A percentile compares a stretch with the other conserved stretches of the same genome.
Conservation (phyloP, 768 basidiomycete species). For the Paxillus rubicundulus region DNA sequence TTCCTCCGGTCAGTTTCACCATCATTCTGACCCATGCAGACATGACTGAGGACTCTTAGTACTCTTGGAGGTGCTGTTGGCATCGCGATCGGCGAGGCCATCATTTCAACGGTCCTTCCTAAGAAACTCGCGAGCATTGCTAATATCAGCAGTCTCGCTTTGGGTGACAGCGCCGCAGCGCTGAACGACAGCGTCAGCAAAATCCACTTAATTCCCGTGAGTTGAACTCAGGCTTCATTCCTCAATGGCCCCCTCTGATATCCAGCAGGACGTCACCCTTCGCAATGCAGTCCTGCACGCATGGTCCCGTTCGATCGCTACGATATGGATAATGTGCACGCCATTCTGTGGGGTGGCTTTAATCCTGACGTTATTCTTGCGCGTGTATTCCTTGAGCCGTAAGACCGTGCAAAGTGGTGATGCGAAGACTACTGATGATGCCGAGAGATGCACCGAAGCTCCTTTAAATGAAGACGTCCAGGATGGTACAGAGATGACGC, state of each 20-base stretch:
- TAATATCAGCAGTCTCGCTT: constrained; percentile 22
- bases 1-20: constrained; percentile 54
- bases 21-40: background rate
- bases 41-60: constrained; percentile 33
- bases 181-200: constrained; percentile 46
- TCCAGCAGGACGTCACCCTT: constrained; percentile 43
- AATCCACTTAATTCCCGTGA: constrained; percentile 35
- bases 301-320: constrained; percentile 58
- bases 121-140: constrained; percentile 34
- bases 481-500: background rate
- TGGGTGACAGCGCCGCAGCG: constrained; percentile 40
- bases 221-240: background rate
- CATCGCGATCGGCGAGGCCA: constrained; percentile 69
- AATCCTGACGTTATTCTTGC: constrained; percentile 50
- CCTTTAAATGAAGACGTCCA: background rate
- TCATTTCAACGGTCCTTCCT: constrained; percentile 55
- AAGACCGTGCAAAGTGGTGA: constrained; percentile 40
- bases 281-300: constrained; percentile 56
- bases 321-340: constrained; percentile 64
- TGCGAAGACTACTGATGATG: constrained; percentile 19
- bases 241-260: background rate
- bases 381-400: constrained; percentile 58
- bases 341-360: constrained; percentile 55
- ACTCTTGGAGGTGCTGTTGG: constrained; percentile 76
- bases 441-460: constrained; percentile 21